Conservation (phyloP, 768 basidiomycete genomes). For the Pleurotus djamor region DNA sequence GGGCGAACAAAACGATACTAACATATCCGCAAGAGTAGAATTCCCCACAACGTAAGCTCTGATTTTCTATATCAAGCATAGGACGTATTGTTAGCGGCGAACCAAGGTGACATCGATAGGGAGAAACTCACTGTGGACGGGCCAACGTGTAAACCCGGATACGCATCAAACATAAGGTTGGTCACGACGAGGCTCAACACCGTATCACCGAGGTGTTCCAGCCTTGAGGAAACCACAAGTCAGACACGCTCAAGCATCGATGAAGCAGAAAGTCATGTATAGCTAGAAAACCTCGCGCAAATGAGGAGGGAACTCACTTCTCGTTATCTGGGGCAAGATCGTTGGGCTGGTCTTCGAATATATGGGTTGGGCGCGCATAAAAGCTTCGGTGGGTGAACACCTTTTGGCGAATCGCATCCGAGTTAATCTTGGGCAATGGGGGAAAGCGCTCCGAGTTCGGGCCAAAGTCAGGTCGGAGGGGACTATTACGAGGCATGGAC, state of each 20-base stretch:
- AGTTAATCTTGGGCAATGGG: slow-evolving; percentile 53
- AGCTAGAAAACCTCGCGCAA: neutral
- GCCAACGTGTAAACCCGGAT: slow-evolving; percentile 72
- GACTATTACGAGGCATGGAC: neutral
- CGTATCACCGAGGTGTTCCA: slow-evolving; percentile 76
- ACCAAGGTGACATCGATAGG: slow-evolving; percentile 2
- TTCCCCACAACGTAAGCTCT: slow-evolving; percentile 76
- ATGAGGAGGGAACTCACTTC: slow-evolving; percentile 41
- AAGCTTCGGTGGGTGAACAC: slow-evolving; percentile 79
- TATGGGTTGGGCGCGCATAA: slow-evolving; percentile 64
- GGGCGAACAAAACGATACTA: slow-evolving; percentile 13
- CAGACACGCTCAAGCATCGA: slow-evolving; percentile 5
- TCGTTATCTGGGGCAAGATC: slow-evolving; percentile 84
- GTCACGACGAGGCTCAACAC: slow-evolving; percentile 73
- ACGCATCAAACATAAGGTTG: slow-evolving; percentile 55
- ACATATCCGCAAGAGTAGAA: slow-evolving; percentile 71
- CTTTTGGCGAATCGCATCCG: slow-evolving; percentile 41
- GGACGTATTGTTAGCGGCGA: neutral
- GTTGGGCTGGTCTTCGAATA: slow-evolving; percentile 72
- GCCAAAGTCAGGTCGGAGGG: slow-evolving; percentile 42
- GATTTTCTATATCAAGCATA: slow-evolving; percentile 57
- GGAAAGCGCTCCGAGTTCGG: slow-evolving; percentile 37
- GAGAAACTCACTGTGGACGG: slow-evolving; percentile 62
- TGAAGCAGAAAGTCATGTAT: slow-evolving; percentile 1
- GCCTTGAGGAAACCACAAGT: slow-evolving; percentile 32